Percentiles rank a stretch among this genome's conserved stretches.
These are phyloP conservation scores for Pseudocercospora pini-densiflorae DNA, from an alignment of 2,329 filamentous ascomycete species.

Conservation along the genomic window DNA sequence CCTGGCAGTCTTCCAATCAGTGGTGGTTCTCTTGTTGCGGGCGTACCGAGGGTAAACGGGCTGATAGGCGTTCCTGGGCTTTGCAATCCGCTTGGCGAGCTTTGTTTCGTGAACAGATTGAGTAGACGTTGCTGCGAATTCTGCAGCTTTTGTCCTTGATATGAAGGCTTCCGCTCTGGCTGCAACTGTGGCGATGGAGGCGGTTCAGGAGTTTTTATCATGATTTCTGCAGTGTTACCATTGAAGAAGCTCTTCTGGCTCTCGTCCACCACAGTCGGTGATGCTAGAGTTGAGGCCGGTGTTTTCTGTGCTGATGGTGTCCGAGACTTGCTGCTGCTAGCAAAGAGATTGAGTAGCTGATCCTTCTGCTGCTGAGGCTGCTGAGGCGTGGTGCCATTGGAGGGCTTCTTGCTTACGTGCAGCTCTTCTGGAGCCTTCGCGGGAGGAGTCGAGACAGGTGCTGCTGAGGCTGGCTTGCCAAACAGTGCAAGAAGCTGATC, in stretches of 20 bases:
- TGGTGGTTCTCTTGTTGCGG: constrained; percentile 21
- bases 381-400: background rate
- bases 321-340: background rate
- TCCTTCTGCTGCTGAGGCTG: constrained; percentile 15
- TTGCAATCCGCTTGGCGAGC: constrained; percentile 14
- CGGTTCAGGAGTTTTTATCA: constrained; percentile 28
- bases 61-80: constrained; percentile 38
- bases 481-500: constrained; percentile 38
- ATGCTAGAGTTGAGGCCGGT: background rate
- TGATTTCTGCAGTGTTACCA: constrained; percentile 14
- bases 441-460: background rate
- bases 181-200: constrained; percentile 34
- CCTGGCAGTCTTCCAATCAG: constrained; percentile 16
- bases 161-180: constrained; percentile 25
- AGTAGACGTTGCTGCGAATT: constrained; percentile 33
- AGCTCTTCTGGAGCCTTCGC: too few relatives aligned
- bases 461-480: constrained; percentile 22
- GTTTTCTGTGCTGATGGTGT: background rate
- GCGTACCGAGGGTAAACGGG: constrained; percentile 40
- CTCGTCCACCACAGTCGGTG: background rate
- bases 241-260: constrained; percentile 14
- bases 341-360: constrained; percentile 16
- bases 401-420: background rate
- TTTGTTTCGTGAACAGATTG: constrained; percentile 35
- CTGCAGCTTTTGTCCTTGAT: constrained; percentile 19